phyloP scores from a whole-genome alignment of 345 rosid species.

The Populus deltoides region DNA sequence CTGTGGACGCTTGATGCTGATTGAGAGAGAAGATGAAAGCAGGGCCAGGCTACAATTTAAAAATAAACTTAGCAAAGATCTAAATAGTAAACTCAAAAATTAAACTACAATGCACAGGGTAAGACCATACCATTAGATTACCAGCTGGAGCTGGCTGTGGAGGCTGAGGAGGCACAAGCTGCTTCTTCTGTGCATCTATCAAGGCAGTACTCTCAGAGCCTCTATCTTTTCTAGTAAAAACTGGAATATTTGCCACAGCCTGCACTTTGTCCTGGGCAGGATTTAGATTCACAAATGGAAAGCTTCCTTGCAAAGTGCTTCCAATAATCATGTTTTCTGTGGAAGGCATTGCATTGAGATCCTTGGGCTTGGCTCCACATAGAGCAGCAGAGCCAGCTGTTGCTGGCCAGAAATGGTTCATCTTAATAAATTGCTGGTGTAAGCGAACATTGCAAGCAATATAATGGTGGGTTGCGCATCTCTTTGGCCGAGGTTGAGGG shows the following conservation, averaged over 20 bases:
- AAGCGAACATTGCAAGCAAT: constrained; percentile 53
- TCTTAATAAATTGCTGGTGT: constrained; percentile 46
- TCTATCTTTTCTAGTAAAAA: constrained; percentile 24
- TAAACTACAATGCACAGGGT: neutral
- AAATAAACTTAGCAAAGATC: neutral
- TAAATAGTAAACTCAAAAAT: neutral
- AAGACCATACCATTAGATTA: constrained; percentile 43
- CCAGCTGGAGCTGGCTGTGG: constrained; percentile 34
- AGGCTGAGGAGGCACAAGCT: constrained; percentile 23
- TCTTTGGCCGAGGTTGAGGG: constrained; percentile 47
- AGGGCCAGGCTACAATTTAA: constrained; percentile 41
- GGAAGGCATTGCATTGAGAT: constrained; percentile 13
- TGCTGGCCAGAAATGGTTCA: constrained; percentile 39
- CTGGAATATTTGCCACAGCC: constrained; percentile 13
- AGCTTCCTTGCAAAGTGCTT: constrained; percentile 21
- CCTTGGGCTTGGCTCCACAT: constrained; percentile 30
- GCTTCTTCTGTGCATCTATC: neutral
- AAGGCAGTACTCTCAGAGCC: constrained; percentile 30
- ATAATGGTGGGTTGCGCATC: constrained; percentile 52
- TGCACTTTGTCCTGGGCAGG: constrained; percentile 35
- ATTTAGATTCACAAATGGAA: constrained; percentile 27
- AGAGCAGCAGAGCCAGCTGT: constrained; percentile 9
- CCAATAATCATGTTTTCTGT: constrained; percentile 22
- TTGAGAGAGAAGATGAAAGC: constrained; percentile 44
- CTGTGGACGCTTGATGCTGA: constrained; percentile 39